These are phyloP conservation scores for Yarrowia sp. DNA, from an alignment of 805 yeast species.

Conservation along the genomic window DNA sequence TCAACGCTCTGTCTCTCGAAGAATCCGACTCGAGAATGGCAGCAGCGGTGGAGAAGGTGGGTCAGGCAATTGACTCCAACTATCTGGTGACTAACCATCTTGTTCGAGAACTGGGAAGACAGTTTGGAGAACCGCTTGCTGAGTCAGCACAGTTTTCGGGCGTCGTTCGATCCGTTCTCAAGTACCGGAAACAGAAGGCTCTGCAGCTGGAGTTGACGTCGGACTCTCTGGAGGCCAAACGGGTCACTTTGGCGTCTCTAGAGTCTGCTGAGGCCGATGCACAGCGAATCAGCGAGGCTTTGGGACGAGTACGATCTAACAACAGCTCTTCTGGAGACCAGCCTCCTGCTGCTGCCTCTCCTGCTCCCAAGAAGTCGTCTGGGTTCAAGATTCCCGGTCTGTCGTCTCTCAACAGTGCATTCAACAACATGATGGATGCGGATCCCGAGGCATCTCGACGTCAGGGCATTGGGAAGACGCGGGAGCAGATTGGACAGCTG, in stretches of 20 bases:
- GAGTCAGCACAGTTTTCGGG: conserved; percentile 66
- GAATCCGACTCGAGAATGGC: conserved; percentile 42
- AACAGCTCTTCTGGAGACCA: neutral
- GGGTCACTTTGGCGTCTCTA: conserved; percentile 38
- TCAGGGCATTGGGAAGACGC: conserved; percentile 45
- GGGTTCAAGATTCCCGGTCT: conserved; percentile 56
- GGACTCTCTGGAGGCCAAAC: conserved; percentile 41
- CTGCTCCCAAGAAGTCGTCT: neutral
- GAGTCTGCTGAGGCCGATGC: conserved; percentile 47
- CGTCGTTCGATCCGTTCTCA: conserved; percentile 55
- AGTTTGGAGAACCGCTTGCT: conserved; percentile 64
- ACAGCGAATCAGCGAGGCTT: conserved; percentile 41
- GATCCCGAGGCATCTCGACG: conserved; percentile 65
- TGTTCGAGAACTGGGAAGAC: conserved; percentile 51
- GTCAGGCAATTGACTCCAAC: conserved; percentile 74
- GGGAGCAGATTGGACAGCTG: conserved; percentile 46
- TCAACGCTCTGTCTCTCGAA: conserved; percentile 58
- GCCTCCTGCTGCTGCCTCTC: neutral
- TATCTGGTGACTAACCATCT: conserved; percentile 52
- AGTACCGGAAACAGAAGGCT: conserved; percentile 57
- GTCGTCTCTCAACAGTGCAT: conserved; percentile 47
- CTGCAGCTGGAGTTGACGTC: conserved; percentile 49
- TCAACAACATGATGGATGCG: conserved; percentile 61
- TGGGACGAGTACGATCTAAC: conserved; percentile 30
- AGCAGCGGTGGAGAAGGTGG: conserved; percentile 69